phyloP scores from a whole-genome alignment of 2,329 filamentous ascomycete genomes.

The Diaporthe batatas region DNA sequence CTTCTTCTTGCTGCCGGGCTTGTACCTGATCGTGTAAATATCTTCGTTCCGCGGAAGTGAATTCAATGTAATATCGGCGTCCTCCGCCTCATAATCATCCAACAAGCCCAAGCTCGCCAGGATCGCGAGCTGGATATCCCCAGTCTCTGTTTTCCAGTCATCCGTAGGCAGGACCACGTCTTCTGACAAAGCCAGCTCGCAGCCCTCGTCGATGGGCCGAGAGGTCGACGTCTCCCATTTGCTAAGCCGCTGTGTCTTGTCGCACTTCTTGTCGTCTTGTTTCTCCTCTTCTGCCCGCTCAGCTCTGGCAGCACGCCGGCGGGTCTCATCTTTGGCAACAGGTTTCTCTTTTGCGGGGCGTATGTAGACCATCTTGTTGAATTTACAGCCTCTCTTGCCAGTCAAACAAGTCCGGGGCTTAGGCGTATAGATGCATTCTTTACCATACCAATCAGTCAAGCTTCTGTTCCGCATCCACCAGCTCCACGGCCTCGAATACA shows the following conservation, averaged over 20 bases:
- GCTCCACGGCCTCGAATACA: not conserved
- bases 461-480: too few species aligned
- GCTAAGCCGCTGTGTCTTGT: not conserved
- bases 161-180: not conserved
- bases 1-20: not conserved
- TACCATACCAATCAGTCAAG: too few species aligned
- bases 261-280: not conserved
- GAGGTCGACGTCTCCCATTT: slow-evolving; percentile 19
- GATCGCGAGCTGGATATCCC: not conserved
- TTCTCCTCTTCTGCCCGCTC: not conserved
- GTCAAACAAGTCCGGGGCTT: not conserved
- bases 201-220: not conserved
- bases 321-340: not conserved
- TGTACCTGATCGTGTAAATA: slow-evolving; percentile 5
- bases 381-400: not conserved
- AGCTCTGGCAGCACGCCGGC: not conserved
- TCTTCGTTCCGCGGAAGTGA: slow-evolving; percentile 1
- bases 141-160: not conserved
- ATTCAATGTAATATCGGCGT: not conserved
- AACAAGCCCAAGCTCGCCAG: slow-evolving; percentile 8
- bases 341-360: not conserved
- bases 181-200: not conserved
- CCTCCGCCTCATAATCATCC: slow-evolving; percentile 22
- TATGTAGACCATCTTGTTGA: slow-evolving; percentile 13
- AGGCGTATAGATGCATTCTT: not conserved